Base-by-base conservation (phyloP, 148 eudicot genomes). In the Vaccinium darrowii region DNA sequence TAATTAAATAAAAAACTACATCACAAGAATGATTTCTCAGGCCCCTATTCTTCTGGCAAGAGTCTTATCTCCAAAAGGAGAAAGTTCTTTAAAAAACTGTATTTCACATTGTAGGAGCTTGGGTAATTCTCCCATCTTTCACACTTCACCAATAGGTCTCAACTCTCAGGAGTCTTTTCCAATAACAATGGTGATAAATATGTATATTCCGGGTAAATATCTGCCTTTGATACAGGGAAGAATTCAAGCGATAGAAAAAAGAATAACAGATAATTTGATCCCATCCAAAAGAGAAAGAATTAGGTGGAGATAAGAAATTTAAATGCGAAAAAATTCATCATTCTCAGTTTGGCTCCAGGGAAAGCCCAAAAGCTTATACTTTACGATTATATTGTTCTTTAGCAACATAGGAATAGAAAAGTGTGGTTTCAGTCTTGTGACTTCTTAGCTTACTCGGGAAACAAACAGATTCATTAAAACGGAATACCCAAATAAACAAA, bases 41-140 rank as follows among this genome's bases (percentile, higher is more conserved):
- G 30, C 27, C 15, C 33, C 33, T 1, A 21, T 76, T 76, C 5
- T 76, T 25, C 57, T 16, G 30, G 15, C 57, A 50, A 52, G 54
- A n/a, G 5, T n/a, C 25, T 21, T 21, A 49, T 50, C 30, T 4
- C 54, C 5, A 78, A 39, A 21, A 52, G 58, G 43, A 57, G 33
- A 30, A 13, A 78, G 36, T 5, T 12, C 15, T 11, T n/a, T 50
- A n/a, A 50, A 8, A 50, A n/a, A 10, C 33, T 76, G 25, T 25
- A 50, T 51, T 51, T 76, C 30, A 52, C n/a, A 21, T 6, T 62
- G 69, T 27, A 51, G 43, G 33, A 53, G 21, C 62, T 52, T 53
- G 60, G 81, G n/a, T 27, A 53, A 23, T 78, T 78, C 81, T 52
- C 60, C 81, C 57, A n/a, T 78, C 30, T 78, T 25, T 54, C 47